phyloP scores from a whole-genome alignment of 345 rosid species.

The Salix arbutifolia region DNA sequence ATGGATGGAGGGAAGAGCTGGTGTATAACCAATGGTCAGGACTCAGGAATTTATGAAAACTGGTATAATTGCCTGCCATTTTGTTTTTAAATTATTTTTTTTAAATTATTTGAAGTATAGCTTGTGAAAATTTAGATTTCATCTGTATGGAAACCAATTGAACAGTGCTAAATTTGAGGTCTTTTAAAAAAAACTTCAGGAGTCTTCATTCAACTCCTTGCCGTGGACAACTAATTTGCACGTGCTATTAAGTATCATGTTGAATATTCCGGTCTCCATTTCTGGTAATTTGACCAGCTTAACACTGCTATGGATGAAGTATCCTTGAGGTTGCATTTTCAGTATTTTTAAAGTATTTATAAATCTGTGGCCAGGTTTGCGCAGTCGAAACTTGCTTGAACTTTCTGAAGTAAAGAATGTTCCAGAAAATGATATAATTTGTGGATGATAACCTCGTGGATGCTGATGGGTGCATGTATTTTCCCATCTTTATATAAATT shows the following conservation, averaged over 20 bases:
- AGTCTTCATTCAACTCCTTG: background rate
- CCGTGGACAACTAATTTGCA: background rate
- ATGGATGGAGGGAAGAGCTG: constrained; percentile 12
- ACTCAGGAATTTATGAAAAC: background rate
- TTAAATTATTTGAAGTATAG: too few species aligned
- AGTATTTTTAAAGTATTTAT: background rate
- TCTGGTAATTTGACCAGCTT: too few species aligned
- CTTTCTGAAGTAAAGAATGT: background rate
- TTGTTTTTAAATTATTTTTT: too few species aligned
- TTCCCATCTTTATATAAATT: background rate
- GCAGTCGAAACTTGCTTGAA: background rate
- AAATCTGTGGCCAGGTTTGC: background rate
- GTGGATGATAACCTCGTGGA: background rate
- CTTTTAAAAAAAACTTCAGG: background rate
- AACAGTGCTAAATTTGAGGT: background rate
- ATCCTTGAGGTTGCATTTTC: background rate
- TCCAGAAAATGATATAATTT: background rate
- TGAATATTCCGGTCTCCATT: background rate
- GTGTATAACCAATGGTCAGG: background rate
- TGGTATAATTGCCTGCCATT: background rate
- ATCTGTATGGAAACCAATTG: too few species aligned
- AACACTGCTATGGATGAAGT: background rate
- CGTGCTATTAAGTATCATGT: background rate
- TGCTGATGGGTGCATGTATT: background rate
- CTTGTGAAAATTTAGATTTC: too few species aligned